Evolutionary conservation across 2,329 filamentous ascomycete genomes (phyloP), one percentile per base, ranked within the genome.

Genomic region (Aureobasidium sp.): DNA sequence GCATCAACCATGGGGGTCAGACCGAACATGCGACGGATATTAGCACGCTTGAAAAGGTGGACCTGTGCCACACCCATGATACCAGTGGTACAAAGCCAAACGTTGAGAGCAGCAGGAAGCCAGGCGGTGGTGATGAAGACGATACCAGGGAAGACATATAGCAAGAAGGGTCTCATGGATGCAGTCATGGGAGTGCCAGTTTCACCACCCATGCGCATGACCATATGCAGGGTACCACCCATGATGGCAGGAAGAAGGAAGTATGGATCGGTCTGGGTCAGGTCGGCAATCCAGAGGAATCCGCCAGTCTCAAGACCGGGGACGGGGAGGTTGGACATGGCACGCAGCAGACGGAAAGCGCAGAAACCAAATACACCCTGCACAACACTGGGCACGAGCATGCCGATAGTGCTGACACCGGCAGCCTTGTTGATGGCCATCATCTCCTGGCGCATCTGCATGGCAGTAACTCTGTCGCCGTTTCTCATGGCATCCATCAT

Each of bases 311-410:
- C 83, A 66, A 97, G 74, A 0, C 85, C 87, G 0, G 93, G 93
- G 5, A 97, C 90, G 4, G 93, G 93, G 52, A 97, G 77, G 24
- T 79, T 73, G 1, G 84, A 75, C 88, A 96, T 95, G 67, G 81
- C 86, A 59, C 84, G 82, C 65, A 95, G 73, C 49, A 93, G 78
- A 64, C 89, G 85, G 79, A 93, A 97, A 63, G 88, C 86, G 68
- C 91, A 91, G 73, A 85, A 91, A 64, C 88, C 89, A 66, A 96
- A 79, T 5, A 91, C 86, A 14, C 88, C 75, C 68, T 89, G 85
- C 1, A 77, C 72, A 31, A 86, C 27, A 65, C 89, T 73, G 8
- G 84, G 84, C 11, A 82, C 64, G 24, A 87, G 76, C 19, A 79
- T 75, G 65, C 78, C 79, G 66, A 71, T 75, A 2, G 76, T 65